Conservation (phyloP, 768 basidiomycete species). For the Boletellus emodensis region DNA sequence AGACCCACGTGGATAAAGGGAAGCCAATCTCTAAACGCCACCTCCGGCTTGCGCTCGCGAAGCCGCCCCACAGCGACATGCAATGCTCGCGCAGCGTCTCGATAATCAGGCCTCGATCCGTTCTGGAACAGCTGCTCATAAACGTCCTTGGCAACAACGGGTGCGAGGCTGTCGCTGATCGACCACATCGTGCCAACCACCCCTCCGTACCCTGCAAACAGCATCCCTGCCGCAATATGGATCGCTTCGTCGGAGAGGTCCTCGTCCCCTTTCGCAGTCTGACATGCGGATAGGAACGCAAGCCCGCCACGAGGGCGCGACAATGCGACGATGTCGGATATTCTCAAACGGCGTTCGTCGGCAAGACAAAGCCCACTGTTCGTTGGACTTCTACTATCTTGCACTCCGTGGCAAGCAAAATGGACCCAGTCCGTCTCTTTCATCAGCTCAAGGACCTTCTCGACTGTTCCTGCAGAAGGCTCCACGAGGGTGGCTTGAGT, state of each 20-base stretch:
- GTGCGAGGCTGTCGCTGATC: conserved; percentile 35
- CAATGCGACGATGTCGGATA: not conserved
- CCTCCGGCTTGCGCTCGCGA: too few species aligned
- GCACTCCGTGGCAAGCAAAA: too few species aligned
- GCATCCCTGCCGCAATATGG: not conserved
- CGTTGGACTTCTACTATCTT: too few species aligned
- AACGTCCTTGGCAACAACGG: conserved; percentile 30
- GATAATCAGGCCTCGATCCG: not conserved
- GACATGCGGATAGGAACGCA: conserved; percentile 44
- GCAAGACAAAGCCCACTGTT: not conserved
- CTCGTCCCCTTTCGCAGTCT: conserved; percentile 23
- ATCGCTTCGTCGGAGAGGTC: not conserved
- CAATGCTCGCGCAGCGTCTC: too few species aligned
- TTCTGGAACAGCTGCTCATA: conserved; percentile 22
- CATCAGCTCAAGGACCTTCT: too few species aligned
- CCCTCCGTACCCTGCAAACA: conserved; percentile 11
- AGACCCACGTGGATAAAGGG: too few species aligned
- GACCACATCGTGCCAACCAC: conserved; percentile 44
- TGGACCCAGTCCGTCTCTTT: too few species aligned
- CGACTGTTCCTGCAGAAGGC: too few species aligned
- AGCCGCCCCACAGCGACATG: too few species aligned
- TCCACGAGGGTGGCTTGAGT: too few species aligned
- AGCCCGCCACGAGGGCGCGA: conserved; percentile 22
- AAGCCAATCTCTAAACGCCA: too few species aligned
- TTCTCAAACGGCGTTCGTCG: not conserved